phyloP scores from a whole-genome alignment of 495 filamentous ascomycete species.

The Daldinia loculata region DNA sequence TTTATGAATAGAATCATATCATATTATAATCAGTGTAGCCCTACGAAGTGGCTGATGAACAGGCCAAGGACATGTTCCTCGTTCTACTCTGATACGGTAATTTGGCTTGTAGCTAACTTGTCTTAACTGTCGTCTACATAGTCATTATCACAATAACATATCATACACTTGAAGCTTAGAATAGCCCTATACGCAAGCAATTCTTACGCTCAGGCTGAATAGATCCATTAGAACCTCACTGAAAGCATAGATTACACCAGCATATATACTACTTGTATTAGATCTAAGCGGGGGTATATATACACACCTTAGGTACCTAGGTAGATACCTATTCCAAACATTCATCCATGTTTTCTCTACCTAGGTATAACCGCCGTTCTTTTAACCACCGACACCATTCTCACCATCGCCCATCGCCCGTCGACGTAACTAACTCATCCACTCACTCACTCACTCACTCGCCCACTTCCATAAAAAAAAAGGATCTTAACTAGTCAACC shows the following conservation, averaged over 20 bases:
- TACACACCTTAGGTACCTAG: neutral
- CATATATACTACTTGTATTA: neutral
- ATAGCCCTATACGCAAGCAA: neutral
- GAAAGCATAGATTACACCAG: neutral
- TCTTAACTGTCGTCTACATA: neutral
- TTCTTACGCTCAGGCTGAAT: neutral
- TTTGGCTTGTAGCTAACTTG: neutral
- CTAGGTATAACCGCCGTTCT: constrained; percentile 3
- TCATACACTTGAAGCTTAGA: neutral
- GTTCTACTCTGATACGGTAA: neutral
- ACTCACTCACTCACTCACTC: too few relatives aligned
- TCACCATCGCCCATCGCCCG: neutral
- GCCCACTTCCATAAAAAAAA: neutral
- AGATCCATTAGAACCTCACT: neutral
- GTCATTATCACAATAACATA: neutral
- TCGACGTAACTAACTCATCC: too few relatives aligned
- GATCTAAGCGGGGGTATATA: neutral
- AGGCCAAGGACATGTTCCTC: neutral
- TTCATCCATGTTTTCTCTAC: constrained; percentile 16
- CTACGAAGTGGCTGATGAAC: neutral
- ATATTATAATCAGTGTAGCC: neutral
- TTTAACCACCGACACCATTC: neutral
- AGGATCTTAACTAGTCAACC: neutral
- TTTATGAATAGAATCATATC: neutral
- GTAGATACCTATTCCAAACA: neutral